These are phyloP conservation scores for Metroxylon sagu DNA, from an alignment of 176 grass and related monocot species.

Conservation along the genomic window DNA sequence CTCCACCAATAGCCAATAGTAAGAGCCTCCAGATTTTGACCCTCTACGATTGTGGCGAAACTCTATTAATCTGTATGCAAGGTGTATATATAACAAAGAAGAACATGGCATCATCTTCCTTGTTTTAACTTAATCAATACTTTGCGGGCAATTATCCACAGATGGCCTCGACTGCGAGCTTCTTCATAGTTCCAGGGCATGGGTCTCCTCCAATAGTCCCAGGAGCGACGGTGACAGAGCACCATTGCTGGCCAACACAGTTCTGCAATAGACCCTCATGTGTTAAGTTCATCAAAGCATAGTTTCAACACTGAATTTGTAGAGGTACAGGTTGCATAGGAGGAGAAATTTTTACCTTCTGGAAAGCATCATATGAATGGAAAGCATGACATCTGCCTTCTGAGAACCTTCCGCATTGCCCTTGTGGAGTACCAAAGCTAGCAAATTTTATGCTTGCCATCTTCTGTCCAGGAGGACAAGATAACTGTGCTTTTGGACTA, in stretches of 20 bases:
- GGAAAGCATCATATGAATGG: too few relatives aligned
- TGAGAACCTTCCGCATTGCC: too few relatives aligned
- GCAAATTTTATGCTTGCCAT: too few relatives aligned
- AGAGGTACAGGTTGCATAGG: too few relatives aligned
- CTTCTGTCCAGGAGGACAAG: too few relatives aligned
- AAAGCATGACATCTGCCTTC: too few relatives aligned
- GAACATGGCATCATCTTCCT: constrained; percentile 16
- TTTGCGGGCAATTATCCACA: not conserved
- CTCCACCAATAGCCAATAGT: constrained; percentile 1
- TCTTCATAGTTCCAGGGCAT: not conserved
- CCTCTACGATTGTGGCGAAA: not conserved
- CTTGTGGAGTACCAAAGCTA: too few relatives aligned
- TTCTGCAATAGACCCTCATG: not conserved
- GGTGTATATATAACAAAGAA: constrained; percentile 30
- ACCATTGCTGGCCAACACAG: not conserved
- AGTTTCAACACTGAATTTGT: too few relatives aligned
- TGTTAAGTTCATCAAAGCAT: not conserved
- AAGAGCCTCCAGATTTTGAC: constrained; percentile 19
- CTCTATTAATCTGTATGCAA: not conserved
- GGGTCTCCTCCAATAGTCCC: too few relatives aligned
- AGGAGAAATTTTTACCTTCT: too few relatives aligned
- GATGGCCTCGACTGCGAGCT: not conserved
- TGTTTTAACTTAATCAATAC: not conserved
- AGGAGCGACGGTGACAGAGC: not conserved
- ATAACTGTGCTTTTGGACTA: too few relatives aligned